Evolutionary conservation across 2,329 filamentous ascomycete genomes (phyloP), one percentile per base, ranked within the genome.

Genomic region (Didymella sp.): DNA sequence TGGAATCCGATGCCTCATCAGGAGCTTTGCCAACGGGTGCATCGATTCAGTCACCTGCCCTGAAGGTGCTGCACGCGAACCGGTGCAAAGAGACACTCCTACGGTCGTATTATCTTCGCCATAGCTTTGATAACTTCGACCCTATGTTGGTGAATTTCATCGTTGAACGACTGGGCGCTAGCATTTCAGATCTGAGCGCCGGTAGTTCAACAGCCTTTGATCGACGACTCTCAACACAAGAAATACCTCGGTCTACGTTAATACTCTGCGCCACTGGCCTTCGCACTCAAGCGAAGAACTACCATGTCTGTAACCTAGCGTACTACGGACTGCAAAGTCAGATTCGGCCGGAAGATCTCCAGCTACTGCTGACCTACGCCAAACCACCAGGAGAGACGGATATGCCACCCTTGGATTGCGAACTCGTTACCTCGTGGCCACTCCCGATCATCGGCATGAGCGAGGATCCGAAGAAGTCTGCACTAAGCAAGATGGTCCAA

Each of bases 121-220:
- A 50, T 17, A 50, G 37, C 30, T 50, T 50, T 22, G 46, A 50
- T 8, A 25, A n/a, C 25, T 50, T 50, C 19, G 46, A 50, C 8
- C 46, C 46, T 15, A 41, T 50, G 46, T 17, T 50, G 37, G 46
- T 50, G 2, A 50, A 50, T n/a, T 50, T 50, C 46, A 50, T 50
- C 25, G 33, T 50, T 11, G 46, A 50, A 31, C 46, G 37, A 13
- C 27, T 50, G 13, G 37, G 46, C 27, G 46, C 35, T 17, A 40
- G 35, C 15, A 40, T 49, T 2, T 17, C 46, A 15, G 46, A 25
- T 12, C 12, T 49, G 24, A 11, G 33, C 12, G 11, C 27, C n/a
- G 27, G 17, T 6, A 9, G 7, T 24, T n/a, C 24, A 2, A n/a
- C 24, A 2, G 17, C 24, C 19, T n/a, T 12, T 28, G 22, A 12